Evolutionary conservation across 2,329 filamentous ascomycete genomes (phyloP).

Genomic region (Hysterium pulicare): DNA sequence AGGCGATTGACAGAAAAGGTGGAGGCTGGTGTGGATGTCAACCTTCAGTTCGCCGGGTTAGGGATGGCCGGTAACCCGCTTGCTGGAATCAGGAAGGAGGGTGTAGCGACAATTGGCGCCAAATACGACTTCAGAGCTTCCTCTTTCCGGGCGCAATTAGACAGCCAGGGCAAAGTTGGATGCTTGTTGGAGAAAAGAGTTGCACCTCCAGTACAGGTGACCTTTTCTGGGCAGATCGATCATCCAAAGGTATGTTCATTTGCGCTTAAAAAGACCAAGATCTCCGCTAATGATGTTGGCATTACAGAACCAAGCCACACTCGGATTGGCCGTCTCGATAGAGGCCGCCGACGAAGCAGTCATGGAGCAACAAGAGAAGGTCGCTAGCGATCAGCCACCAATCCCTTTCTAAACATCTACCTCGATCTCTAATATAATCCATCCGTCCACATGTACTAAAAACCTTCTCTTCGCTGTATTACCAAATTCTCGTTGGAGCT

Average conservation of each 20-base stretch:
- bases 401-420: constrained; percentile 38
- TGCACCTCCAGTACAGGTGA: constrained; percentile 85
- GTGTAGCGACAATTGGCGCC: constrained; percentile 83
- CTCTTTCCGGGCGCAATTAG: constrained; percentile 91
- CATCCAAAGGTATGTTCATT: constrained; percentile 75
- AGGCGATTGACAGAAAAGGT: constrained; percentile 88
- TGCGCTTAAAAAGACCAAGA: constrained; percentile 1
- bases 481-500: constrained; percentile 32
- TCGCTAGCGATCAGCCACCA: constrained; percentile 24
- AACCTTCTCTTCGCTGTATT: constrained; percentile 41
- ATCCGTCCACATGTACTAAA: constrained; percentile 18
- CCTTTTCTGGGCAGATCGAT: constrained; percentile 94
- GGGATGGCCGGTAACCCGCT: constrained; percentile 60
- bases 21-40: constrained; percentile 93
- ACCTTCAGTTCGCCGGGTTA: constrained; percentile 70
- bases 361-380: constrained; percentile 39
- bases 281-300: neutral
- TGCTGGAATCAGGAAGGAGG: constrained; percentile 74
- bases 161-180: constrained; percentile 90
- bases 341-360: constrained; percentile 40
- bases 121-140: constrained; percentile 98
- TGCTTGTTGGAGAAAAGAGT: constrained; percentile 94
- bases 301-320: constrained; percentile 82
- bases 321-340: constrained; percentile 83
- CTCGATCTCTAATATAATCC: neutral